Conservation (phyloP, 2,329 filamentous ascomycete species). For the Penicillium sp. region DNA sequence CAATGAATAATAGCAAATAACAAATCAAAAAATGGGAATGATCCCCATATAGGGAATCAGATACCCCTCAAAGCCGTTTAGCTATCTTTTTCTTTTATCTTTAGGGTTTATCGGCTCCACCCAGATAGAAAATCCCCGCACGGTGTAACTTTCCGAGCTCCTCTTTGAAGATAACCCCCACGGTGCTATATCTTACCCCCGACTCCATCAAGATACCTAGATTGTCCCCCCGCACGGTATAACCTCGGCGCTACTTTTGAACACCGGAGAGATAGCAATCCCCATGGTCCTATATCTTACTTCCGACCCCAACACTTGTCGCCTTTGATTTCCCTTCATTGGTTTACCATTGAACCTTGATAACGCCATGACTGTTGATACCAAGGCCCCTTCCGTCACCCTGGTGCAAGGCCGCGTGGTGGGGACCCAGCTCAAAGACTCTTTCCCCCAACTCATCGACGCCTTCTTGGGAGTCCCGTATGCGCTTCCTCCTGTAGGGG, state of each 20-base stretch:
- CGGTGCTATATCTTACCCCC: slow-evolving; percentile 8
- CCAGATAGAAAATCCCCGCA: slow-evolving; percentile 14
- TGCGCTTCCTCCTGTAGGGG: slow-evolving; percentile 46
- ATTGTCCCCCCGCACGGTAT: slow-evolving; percentile 15
- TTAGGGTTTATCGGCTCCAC: neutral
- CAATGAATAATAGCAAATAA: neutral
- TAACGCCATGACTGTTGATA: slow-evolving; percentile 1
- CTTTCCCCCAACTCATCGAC: slow-evolving; percentile 29
- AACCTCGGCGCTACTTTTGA: slow-evolving; percentile 21
- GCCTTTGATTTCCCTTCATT: neutral
- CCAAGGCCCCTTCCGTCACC: slow-evolving; percentile 10
- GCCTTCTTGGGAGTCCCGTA: slow-evolving; percentile 52
- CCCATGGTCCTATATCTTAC: neutral
- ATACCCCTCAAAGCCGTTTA: neutral
- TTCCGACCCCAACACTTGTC: slow-evolving; percentile 5
- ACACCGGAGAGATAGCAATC: slow-evolving; percentile 10
- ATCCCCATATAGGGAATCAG: neutral
- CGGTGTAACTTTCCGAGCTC: slow-evolving; percentile 17
- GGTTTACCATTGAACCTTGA: neutral
- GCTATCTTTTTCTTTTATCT: neutral
- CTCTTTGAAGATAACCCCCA: slow-evolving; percentile 10
- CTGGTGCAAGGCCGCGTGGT: slow-evolving; percentile 32
- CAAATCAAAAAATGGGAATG: neutral
- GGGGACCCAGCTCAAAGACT: slow-evolving; percentile 24
- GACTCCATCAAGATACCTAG: slow-evolving; percentile 9